Percentiles rank a stretch among this genome's conserved stretches.
Conservation (phyloP, 176 grass and related monocot species). For the Hsuehochloa calcarea region DNA sequence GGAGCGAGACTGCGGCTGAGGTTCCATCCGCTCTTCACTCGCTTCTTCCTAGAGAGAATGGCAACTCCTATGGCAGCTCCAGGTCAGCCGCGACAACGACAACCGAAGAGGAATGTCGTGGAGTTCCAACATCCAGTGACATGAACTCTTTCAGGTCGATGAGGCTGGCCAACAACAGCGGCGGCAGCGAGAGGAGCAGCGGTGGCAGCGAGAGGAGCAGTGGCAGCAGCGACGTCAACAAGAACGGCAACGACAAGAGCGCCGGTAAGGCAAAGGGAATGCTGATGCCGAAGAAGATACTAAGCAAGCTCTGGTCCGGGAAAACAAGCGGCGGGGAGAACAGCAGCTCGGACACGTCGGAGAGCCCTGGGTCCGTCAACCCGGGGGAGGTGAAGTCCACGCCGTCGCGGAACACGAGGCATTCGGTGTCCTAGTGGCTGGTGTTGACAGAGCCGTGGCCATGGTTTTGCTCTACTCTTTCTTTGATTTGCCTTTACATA, state of each 20-base stretch:
- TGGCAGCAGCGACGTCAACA: constrained; percentile 55
- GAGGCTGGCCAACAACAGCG: constrained; percentile 48
- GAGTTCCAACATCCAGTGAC: constrained; percentile 55
- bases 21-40: constrained; percentile 44
- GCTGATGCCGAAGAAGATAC: constrained; percentile 84
- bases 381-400: constrained; percentile 69
- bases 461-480: constrained; percentile 31
- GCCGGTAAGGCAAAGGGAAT: constrained; percentile 53
- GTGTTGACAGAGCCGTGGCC: background rate
- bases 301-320: constrained; percentile 89
- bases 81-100: constrained; percentile 79
- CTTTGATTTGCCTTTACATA: constrained; percentile 28
- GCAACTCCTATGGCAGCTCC: constrained; percentile 82
- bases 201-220: constrained; percentile 73
- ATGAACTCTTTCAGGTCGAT: constrained; percentile 66
- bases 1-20: constrained; percentile 29
- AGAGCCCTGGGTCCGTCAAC: constrained; percentile 73
- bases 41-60: constrained; percentile 71
- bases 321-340: constrained; percentile 62
- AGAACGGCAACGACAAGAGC: constrained; percentile 48
- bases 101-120: constrained; percentile 64
- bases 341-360: constrained; percentile 79
- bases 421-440: constrained; percentile 39
- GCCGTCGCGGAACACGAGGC: constrained; percentile 57
- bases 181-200: constrained; percentile 71